Conservation (phyloP, 2,329 filamentous ascomycete species). For the Aspergillus neotritici region DNA sequence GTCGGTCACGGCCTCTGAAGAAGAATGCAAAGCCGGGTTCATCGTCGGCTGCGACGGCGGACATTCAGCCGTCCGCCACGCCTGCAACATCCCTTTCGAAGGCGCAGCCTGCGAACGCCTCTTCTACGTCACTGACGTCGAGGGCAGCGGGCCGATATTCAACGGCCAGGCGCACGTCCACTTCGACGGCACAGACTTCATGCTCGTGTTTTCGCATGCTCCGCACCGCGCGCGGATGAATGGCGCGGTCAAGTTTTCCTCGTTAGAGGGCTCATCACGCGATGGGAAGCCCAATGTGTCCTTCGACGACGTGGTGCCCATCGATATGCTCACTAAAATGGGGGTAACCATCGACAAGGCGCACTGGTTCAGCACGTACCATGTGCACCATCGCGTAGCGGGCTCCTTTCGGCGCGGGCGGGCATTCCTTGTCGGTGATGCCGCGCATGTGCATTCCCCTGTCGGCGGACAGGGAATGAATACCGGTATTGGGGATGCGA, state of each 20-base stretch:
- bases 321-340: slow-evolving; percentile 13
- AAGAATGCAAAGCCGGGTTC: slow-evolving; percentile 35
- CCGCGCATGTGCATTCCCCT: slow-evolving; percentile 53
- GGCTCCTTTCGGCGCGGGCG: slow-evolving; percentile 43
- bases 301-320: slow-evolving; percentile 27
- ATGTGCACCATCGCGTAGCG: slow-evolving; percentile 41
- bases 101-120: slow-evolving; percentile 41
- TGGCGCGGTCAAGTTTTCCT: slow-evolving; percentile 16
- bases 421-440: slow-evolving; percentile 53
- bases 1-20: slow-evolving; percentile 3
- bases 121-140: slow-evolving; percentile 44
- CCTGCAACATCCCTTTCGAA: slow-evolving; percentile 36
- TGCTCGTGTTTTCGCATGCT: slow-evolving; percentile 30
- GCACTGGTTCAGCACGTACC: slow-evolving; percentile 43
- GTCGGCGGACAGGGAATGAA: slow-evolving; percentile 57
- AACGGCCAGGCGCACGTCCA: slow-evolving; percentile 31
- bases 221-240: slow-evolving; percentile 20
- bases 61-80: slow-evolving; percentile 44
- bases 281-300: slow-evolving; percentile 18
- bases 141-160: slow-evolving; percentile 23
- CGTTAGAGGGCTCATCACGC: too few relatives aligned
- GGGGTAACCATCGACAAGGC: slow-evolving; percentile 24
- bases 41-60: slow-evolving; percentile 51
- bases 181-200: slow-evolving; percentile 31
- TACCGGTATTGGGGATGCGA: slow-evolving; percentile 50